Evolutionary conservation across 2,329 filamentous ascomycete species (phyloP).

Genomic region (Coniochaeta pulveracea): DNA sequence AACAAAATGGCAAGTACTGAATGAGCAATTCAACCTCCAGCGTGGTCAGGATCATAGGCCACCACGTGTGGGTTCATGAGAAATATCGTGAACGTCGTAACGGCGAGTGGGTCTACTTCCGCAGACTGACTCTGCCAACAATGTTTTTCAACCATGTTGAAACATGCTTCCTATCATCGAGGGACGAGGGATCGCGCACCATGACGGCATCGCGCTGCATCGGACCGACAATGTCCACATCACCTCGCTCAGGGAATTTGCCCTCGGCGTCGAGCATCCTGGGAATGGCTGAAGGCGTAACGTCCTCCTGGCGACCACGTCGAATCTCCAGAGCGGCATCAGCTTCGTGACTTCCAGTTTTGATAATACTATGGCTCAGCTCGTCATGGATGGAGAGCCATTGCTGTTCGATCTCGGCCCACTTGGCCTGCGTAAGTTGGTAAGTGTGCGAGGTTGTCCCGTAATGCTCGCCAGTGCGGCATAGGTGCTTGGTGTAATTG

Average conservation of each 20-base stretch:
- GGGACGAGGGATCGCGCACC: constrained; percentile 19
- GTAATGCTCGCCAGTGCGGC: constrained; percentile 82
- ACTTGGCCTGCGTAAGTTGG: constrained; percentile 76
- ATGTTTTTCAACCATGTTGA: constrained; percentile 36
- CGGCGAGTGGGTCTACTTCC: constrained; percentile 17
- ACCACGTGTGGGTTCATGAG: no score
- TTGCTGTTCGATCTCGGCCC: constrained; percentile 63
- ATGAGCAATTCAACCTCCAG: no score
- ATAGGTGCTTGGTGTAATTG: constrained; percentile 83
- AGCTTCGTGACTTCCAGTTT: constrained; percentile 17
- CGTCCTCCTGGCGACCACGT: constrained; percentile 32
- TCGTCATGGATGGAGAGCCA: constrained; percentile 65
- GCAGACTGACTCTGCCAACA: constrained; percentile 29
- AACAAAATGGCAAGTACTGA: no score
- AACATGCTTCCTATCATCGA: constrained; percentile 28
- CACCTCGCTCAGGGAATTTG: constrained; percentile 81
- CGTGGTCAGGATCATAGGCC: no score
- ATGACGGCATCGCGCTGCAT: constrained; percentile 59
- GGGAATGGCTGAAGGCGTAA: constrained; percentile 54
- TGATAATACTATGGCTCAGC: constrained; percentile 42
- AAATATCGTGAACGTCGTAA: no score
- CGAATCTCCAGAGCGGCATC: constrained; percentile 8
- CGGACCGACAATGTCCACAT: constrained; percentile 87
- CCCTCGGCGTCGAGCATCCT: constrained; percentile 60
- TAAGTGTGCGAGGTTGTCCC: constrained; percentile 84